Evolutionary conservation across 192 early-diverging fungal genomes (phyloP).

Genomic region (Powellomyces hirtus): DNA sequence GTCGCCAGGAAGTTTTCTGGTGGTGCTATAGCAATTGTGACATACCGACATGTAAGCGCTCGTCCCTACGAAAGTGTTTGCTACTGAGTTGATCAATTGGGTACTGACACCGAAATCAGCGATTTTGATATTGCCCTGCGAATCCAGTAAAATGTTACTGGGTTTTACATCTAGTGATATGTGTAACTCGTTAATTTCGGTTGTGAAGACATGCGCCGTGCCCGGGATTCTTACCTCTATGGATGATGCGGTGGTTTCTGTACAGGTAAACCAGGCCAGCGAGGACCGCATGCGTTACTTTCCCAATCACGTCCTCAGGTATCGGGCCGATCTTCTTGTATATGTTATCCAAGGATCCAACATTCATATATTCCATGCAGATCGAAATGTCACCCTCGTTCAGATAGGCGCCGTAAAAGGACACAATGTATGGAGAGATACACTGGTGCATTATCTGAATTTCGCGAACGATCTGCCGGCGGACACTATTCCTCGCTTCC

Average conservation of each 20-base stretch:
- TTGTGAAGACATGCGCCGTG: no score
- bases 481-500: slow-evolving; percentile 56
- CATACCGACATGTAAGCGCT: slow-evolving; percentile 95
- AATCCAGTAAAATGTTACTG: slow-evolving; percentile 92
- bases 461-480: slow-evolving; percentile 84
- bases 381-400: slow-evolving; percentile 85
- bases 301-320: slow-evolving; percentile 81
- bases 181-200: no score
- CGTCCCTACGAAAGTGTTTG: slow-evolving; percentile 95
- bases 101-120: slow-evolving; percentile 98
- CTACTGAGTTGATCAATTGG: slow-evolving; percentile 82
- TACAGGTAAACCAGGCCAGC: slow-evolving; percentile 92
- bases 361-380: slow-evolving; percentile 96
- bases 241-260: slow-evolving; percentile 83
- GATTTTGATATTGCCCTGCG: slow-evolving; percentile 87
- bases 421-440: slow-evolving; percentile 89
- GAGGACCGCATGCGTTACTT: slow-evolving; percentile 87
- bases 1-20: neutral
- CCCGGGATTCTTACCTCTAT: slow-evolving; percentile 85
- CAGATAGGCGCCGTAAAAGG: slow-evolving; percentile 90
- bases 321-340: slow-evolving; percentile 85
- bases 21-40: neutral
- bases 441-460: slow-evolving; percentile 86
- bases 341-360: slow-evolving; percentile 88
- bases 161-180: slow-evolving; percentile 99